phyloP scores from a whole-genome alignment of 768 basidiomycete genomes.

The Rossbeevera mucosa region DNA sequence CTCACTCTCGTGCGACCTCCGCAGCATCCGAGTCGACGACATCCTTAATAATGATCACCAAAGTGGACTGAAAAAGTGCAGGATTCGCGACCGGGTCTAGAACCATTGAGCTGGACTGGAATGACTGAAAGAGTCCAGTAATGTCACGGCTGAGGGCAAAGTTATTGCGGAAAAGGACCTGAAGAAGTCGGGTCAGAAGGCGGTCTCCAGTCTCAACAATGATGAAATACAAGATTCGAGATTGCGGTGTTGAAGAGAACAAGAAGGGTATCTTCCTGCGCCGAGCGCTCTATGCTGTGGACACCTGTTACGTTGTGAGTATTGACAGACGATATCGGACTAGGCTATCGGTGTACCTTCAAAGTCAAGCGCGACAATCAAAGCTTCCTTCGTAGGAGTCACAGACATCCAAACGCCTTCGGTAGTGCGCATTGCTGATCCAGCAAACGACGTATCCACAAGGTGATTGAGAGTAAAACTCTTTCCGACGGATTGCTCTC shows the following conservation, averaged over 20 bases:
- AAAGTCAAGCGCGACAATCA: conserved; percentile 62
- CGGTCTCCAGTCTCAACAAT: not conserved
- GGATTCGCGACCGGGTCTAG: conserved; percentile 57
- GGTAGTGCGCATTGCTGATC: conserved; percentile 59
- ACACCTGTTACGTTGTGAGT: conserved; percentile 39
- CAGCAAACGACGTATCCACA: conserved; percentile 62
- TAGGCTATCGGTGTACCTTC: conserved; percentile 40
- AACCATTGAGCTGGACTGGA: conserved; percentile 52
- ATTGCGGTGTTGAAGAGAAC: conserved; percentile 64
- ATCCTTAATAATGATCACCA: conserved; percentile 66
- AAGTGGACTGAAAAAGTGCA: conserved; percentile 51
- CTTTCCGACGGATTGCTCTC: conserved; percentile 64
- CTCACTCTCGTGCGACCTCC: conserved; percentile 58
- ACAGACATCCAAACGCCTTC: conserved; percentile 67
- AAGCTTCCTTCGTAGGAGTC: conserved; percentile 50
- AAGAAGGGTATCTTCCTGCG: conserved; percentile 59
- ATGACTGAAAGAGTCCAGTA: conserved; percentile 56
- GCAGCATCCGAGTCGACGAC: conserved; percentile 57
- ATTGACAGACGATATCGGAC: conserved; percentile 1
- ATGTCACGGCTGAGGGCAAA: conserved; percentile 62
- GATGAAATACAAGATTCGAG: conserved; percentile 49
- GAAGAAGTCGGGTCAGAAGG: not conserved
- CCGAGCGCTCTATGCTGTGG: conserved; percentile 58
- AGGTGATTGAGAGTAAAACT: conserved; percentile 56
- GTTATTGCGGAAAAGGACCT: conserved; percentile 65